Evolutionary conservation across 768 basidiomycete species (phyloP), one percentile per base, ranked within the genome.

Genomic region (Kwoniella heveanensis): DNA sequence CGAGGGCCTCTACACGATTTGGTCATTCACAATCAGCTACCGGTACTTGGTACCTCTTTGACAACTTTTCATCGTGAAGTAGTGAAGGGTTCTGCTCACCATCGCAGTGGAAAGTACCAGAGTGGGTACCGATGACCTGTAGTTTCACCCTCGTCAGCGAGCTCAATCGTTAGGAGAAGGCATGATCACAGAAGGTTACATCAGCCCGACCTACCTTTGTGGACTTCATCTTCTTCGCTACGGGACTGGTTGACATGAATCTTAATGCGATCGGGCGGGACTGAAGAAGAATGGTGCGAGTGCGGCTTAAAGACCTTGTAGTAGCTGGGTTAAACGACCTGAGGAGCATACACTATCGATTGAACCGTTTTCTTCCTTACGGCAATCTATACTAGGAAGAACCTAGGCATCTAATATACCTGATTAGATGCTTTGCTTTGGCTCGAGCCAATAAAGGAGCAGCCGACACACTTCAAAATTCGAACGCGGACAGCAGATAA

Each of bases 21-120:
- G n/a, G n/a, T n/a, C n/a, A n/a, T n/a, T n/a, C n/a, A n/a, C n/a
- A n/a, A n/a, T n/a, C n/a, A n/a, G n/a, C n/a, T n/a, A n/a, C n/a
- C n/a, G n/a, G n/a, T n/a, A n/a, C n/a, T n/a, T n/a, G n/a, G n/a
- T n/a, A n/a, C n/a, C 36, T 54, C 0, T 37, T 50, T 22, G 7
- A 13, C 6, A 36, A 36, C 13, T 13, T 7, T 13, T 36, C 32
- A 6, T 7, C 13, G 32, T 36, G 32, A 6, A 13, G 32, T 6
- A 6, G 32, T 36, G 32, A 21, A 54, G 54, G 3, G n/a, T 36
- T 21, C 19, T 24, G 57, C 74, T 59, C 46, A 73, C 74, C 74
- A 72, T 99, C 95, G 79, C 92, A 94, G 73, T 99, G 94, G 78
- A 97, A 97, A 0, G 92, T 92, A 19, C 94, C 94, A 62, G 89